A percentile compares a stretch with the other conserved stretches of the same genome.
phyloP scores from a whole-genome alignment of 805 yeast species.

The Peterozyma xylosa region DNA sequence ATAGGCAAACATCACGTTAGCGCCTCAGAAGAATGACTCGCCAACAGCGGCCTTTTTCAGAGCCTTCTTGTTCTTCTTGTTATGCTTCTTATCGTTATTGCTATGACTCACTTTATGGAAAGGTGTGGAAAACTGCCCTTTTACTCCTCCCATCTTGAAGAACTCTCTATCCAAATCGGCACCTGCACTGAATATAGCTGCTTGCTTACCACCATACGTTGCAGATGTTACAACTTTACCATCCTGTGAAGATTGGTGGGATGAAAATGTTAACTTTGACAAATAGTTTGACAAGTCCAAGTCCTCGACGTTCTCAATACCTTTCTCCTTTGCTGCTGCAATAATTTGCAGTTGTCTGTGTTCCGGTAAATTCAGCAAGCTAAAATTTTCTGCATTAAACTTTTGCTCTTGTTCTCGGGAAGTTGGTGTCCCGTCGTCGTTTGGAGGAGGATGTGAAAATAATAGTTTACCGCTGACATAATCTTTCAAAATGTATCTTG shows the following conservation, averaged over 20 bases:
- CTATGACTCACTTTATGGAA: constrained; percentile 49
- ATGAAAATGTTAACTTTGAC: constrained; percentile 67
- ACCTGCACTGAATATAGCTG: constrained; percentile 70
- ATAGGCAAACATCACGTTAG: too few species aligned
- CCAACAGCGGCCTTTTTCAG: too few species aligned
- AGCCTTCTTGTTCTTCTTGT: constrained; percentile 68
- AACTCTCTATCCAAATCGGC: constrained; percentile 82
- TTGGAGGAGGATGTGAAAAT: constrained; percentile 85
- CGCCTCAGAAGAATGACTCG: too few species aligned
- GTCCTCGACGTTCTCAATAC: constrained; percentile 34
- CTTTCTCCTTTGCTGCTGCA: constrained; percentile 53
- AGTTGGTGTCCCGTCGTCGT: constrained; percentile 46
- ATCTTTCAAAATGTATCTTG: constrained; percentile 87
- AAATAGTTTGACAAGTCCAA: constrained; percentile 67
- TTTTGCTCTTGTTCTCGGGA: constrained; percentile 44
- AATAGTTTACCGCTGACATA: constrained; percentile 88
- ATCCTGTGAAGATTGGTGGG: constrained; percentile 54
- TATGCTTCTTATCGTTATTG: constrained; percentile 44
- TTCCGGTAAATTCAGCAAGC: constrained; percentile 58
- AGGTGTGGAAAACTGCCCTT: constrained; percentile 61
- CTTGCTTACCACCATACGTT: constrained; percentile 77
- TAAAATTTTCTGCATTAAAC: constrained; percentile 74
- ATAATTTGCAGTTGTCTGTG: constrained; percentile 66
- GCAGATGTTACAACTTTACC: constrained; percentile 41
- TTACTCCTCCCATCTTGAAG: constrained; percentile 58